Evolutionary conservation across 2,329 filamentous ascomycete genomes (phyloP).

Genomic region (Phaeosphaeria sp.): DNA sequence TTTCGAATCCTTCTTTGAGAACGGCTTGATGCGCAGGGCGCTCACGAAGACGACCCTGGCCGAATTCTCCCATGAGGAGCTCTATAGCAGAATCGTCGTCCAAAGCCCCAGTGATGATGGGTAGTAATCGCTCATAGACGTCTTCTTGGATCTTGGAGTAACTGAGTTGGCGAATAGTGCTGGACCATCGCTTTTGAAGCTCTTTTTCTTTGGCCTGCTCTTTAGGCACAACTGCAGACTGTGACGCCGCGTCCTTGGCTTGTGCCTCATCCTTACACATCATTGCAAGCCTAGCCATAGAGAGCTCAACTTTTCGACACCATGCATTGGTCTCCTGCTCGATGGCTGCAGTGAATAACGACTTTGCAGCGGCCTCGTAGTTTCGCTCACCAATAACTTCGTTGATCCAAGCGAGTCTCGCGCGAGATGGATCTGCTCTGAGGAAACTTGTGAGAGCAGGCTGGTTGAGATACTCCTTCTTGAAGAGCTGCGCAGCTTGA

Average conservation of each 20-base stretch:
- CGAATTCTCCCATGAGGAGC: slow-evolving; percentile 74
- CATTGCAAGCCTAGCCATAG: slow-evolving; percentile 78
- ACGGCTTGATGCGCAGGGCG: slow-evolving; percentile 72
- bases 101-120: slow-evolving; percentile 73
- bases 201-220: slow-evolving; percentile 49
- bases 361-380: slow-evolving; percentile 74
- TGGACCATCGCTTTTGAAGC: slow-evolving; percentile 37
- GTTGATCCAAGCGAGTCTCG: slow-evolving; percentile 93
- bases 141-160: slow-evolving; percentile 81
- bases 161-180: slow-evolving; percentile 67
- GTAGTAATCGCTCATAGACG: slow-evolving; percentile 73
- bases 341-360: slow-evolving; percentile 73
- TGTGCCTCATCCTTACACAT: slow-evolving; percentile 62
- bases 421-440: slow-evolving; percentile 72
- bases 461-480: slow-evolving; percentile 71
- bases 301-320: slow-evolving; percentile 93
- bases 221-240: slow-evolving; percentile 43
- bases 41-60: slow-evolving; percentile 60
- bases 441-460: slow-evolving; percentile 80
- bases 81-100: slow-evolving; percentile 81
- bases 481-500: slow-evolving; percentile 61
- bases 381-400: slow-evolving; percentile 80
- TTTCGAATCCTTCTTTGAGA: slow-evolving; percentile 73
- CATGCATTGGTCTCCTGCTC: slow-evolving; percentile 80
- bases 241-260: slow-evolving; percentile 40